Base-by-base conservation (phyloP, 495 filamentous ascomycete species). In the Podospora pseudopauciseta region DNA sequence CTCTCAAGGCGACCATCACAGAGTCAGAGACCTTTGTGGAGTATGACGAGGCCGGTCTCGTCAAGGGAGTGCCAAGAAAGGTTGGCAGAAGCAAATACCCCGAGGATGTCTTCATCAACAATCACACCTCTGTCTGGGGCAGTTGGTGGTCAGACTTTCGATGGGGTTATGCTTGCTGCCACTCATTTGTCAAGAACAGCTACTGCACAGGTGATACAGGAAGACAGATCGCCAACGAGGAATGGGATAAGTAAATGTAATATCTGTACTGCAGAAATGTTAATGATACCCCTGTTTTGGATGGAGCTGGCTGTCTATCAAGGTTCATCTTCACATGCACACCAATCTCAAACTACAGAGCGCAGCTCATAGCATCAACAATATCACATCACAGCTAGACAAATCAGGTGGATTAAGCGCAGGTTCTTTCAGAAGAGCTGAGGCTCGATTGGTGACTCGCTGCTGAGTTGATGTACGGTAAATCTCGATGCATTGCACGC, bases 121-220 rank as follows among this genome's bases (percentile, higher is more conserved):
- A 99, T 73, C 95, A 99, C 76, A 92, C 88, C 23, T 87, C 90
- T 0, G 92, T 97, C 1, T 99, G 94, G 92, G 95, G 95, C 49
- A 97, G 93, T 74, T 99, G 95, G 95, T 99, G 95, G 95, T 85
- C 86, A 56, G 88, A 92, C 66, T 97, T 97, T 80, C 83, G 90
- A 79, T 99, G 95, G 95, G 95, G 96, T n/a, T 99, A 97, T 78
- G 86, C 92, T 27, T 99, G 95, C 80, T 99, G 95, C 83, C 92
- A 91, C 77, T 96, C 92, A 2, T 90, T 88, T 5, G 86, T 95
- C 57, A 97, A 96, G 81, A 97, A 98, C 75, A 96, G 92, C 75
- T 99, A 97, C 73, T 99, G 95, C 79, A 97, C 96, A 1, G 96
- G 95, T 19, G 92, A 93, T 63, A 89, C 89, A 66, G 94, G 93